A percentile compares a stretch with the other conserved stretches of the same genome.
Evolutionary conservation across 257 asterid species (phyloP).

Genomic region (Rehmannia glutinosa): DNA sequence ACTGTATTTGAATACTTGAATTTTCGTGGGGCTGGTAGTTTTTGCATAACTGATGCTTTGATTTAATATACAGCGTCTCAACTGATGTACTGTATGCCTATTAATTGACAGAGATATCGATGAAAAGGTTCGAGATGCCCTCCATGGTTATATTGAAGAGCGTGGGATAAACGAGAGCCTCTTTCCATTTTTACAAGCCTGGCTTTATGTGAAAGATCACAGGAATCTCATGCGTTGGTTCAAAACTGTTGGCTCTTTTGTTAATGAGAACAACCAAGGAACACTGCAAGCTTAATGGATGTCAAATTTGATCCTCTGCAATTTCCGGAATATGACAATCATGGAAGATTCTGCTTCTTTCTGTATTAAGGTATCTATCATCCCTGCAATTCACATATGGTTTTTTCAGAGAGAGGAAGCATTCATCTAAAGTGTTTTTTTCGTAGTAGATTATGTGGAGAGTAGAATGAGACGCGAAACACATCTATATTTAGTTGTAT

Average conservation of each 20-base stretch:
- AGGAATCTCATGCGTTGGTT: conserved; percentile 63
- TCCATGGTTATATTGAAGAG: conserved; percentile 61
- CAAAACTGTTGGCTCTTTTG: conserved; percentile 54
- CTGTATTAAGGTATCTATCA: too few species aligned
- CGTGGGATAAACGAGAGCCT: conserved; percentile 80
- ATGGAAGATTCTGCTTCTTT: conserved; percentile 1
- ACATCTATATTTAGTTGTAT: too few species aligned
- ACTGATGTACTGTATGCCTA: conserved; percentile 3
- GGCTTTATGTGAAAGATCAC: conserved; percentile 97
- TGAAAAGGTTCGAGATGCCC: conserved; percentile 67
- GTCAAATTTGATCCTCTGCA: neutral
- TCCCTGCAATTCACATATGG: too few species aligned
- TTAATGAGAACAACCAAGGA: conserved; percentile 32
- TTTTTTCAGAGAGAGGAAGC: too few species aligned
- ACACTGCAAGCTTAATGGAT: conserved; percentile 22
- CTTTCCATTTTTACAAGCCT: conserved; percentile 89
- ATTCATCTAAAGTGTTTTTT: too few species aligned
- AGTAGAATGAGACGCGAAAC: too few species aligned
- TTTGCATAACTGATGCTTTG: too few species aligned
- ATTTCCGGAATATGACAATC: neutral
- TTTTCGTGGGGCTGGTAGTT: too few species aligned
- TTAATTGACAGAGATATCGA: conserved; percentile 50
- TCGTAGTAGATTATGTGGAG: too few species aligned
- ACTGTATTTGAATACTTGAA: too few species aligned
- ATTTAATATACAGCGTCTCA: neutral